Base-by-base conservation (phyloP, 768 basidiomycete species). In the Clavulina sp. region DNA sequence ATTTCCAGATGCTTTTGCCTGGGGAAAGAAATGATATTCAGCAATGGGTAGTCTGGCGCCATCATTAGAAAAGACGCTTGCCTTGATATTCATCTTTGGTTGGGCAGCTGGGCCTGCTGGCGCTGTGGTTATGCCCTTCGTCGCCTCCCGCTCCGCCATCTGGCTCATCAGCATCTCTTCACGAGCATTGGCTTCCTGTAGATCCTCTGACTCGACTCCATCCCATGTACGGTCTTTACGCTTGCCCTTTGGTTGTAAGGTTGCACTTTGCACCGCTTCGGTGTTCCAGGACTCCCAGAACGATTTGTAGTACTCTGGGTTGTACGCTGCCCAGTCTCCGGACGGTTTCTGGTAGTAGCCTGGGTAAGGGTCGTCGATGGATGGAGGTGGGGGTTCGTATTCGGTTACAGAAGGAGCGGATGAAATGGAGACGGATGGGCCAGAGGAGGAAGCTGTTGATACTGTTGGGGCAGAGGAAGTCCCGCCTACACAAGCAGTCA, bases 341-440 rank as follows among this genome's bases (percentile, higher is more conserved):
- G 83, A 81, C 0, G 87, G 84, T 19, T 82, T 71, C 50, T 80
- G 78, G 58, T 89, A 88, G 66, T 89, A 91, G 4, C 87, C 87
- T 0, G 87, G 87, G 62, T 87, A 86, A 16, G 76, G 74, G 60
- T 89, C 87, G 5, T 70, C 69, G 3, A 75, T 73, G 4, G 78
- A 80, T 1, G 87, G 86, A 49, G 80, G 77, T 1, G 84, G 86
- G 0, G 79, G 76, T 38, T 73, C 69, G 57, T 80, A 86, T 41
- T 75, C 76, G 4, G 80, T 73, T 7, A 88, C 62, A 13, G 63
- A 63, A 3, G 85, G 85, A 0, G 86, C 85, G 23, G 85, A 34
- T 19, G 54, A 54, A 21, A 54, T 23, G n/a, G 28, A 33, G 9
- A 30, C 29, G 31, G 48, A 51, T 48, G 50, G 34, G 49, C 24